Conservation (phyloP, 352 stramenopile genomes). For the Pythium sp. region DNA sequence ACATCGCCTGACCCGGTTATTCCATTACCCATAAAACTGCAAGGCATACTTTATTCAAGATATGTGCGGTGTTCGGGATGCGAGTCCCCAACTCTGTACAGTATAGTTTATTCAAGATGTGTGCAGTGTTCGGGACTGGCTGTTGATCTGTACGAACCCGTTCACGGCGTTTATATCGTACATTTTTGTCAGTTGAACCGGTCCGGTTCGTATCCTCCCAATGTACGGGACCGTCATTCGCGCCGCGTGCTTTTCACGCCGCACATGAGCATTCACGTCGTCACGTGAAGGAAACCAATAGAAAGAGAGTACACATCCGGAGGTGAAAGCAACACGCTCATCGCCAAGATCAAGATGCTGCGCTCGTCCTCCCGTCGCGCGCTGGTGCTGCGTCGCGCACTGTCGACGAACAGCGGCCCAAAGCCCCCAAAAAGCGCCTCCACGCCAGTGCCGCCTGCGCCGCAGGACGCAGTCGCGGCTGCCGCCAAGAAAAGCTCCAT, state of each 20-base stretch:
- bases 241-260: not conserved
- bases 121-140: too few species aligned
- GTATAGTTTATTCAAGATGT: too few species aligned
- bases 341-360: conserved; percentile 2
- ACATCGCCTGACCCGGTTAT: too few species aligned
- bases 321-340: not conserved
- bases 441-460: not conserved
- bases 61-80: too few species aligned
- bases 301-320: not conserved
- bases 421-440: not conserved
- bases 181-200: not conserved
- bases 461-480: conserved; percentile 9
- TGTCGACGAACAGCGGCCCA: not conserved
- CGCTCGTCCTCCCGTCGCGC: conserved; percentile 11
- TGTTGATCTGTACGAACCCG: too few species aligned
- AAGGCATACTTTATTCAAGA: too few species aligned
- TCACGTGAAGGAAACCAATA: conserved; percentile 3
- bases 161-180: too few species aligned
- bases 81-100: too few species aligned
- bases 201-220: not conserved
- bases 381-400: conserved; percentile 7
- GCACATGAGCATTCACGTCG: conserved; percentile 1
- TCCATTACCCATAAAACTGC: too few species aligned
- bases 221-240: not conserved
- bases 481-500: conserved; percentile 17